phyloP scores from a whole-genome alignment of 2,329 filamentous ascomycete species.

The Xylariaceae sp. region DNA sequence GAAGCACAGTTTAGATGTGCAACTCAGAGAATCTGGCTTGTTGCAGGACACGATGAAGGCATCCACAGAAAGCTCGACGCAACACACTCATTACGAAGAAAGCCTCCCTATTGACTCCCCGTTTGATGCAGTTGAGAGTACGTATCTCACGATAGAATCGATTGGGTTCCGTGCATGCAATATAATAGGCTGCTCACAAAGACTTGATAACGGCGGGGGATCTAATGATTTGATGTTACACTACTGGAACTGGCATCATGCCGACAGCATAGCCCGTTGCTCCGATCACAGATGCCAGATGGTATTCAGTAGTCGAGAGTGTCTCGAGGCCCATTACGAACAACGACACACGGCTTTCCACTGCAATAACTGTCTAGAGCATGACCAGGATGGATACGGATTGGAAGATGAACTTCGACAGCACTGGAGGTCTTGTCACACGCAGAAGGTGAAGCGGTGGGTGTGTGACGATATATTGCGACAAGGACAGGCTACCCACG shows the following conservation, averaged over 20 bases:
- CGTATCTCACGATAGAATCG: background rate
- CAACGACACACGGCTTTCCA: background rate
- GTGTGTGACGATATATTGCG: background rate
- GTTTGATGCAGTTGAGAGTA: background rate
- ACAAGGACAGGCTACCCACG: background rate
- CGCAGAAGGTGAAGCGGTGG: conserved; percentile 4
- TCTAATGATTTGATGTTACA: background rate
- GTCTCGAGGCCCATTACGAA: background rate
- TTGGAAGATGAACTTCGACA: background rate
- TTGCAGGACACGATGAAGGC: too few species aligned
- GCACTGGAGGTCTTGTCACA: conserved; percentile 1
- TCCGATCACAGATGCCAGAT: background rate
- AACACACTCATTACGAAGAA: too few species aligned
- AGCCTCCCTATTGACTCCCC: too few species aligned
- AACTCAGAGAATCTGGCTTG: too few species aligned
- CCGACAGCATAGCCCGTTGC: background rate
- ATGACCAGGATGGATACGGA: background rate
- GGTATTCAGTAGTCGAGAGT: background rate
- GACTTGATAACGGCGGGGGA: background rate
- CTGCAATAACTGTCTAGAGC: background rate
- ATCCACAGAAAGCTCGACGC: too few species aligned
- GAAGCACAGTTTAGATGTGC: too few species aligned
- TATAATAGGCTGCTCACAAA: background rate
- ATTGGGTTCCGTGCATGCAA: background rate
- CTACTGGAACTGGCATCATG: conserved; percentile 5